phyloP scores from a whole-genome alignment of 2,329 filamentous ascomycete species.

The Sporothrix luriei region DNA sequence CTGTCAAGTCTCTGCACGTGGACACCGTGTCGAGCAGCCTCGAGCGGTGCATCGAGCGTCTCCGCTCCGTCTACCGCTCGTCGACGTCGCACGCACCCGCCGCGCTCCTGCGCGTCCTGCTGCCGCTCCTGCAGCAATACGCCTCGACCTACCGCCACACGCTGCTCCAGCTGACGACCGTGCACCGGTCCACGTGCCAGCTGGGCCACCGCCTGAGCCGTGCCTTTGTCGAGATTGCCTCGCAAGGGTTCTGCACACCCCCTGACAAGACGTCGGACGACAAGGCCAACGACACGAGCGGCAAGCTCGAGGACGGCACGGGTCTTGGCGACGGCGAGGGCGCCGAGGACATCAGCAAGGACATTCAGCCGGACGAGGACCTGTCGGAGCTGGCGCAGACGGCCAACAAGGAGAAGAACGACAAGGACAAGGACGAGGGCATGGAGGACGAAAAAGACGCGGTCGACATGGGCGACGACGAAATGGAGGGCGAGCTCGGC shows the following conservation, averaged over 20 bases:
- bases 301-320: constrained; percentile 86
- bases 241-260: constrained; percentile 89
- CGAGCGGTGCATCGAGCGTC: constrained; percentile 44
- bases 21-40: constrained; percentile 55
- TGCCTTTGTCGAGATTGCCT: constrained; percentile 75
- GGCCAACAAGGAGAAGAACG: constrained; percentile 66
- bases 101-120: constrained; percentile 61
- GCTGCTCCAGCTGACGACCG: constrained; percentile 59
- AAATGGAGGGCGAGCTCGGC: constrained; percentile 82
- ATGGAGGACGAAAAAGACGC: constrained; percentile 82
- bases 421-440: constrained; percentile 61
- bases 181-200: constrained; percentile 72
- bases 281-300: constrained; percentile 56
- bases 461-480: constrained; percentile 89
- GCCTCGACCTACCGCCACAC: constrained; percentile 60
- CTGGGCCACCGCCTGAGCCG: constrained; percentile 75
- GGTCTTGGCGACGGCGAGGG: constrained; percentile 94
- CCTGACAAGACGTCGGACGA: constrained; percentile 76
- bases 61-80: constrained; percentile 38
- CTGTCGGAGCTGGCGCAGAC: constrained; percentile 89
- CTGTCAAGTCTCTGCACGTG: constrained; percentile 63
- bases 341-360: constrained; percentile 96
- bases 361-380: constrained; percentile 91
- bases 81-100: background rate
- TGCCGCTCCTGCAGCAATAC: constrained; percentile 78